Conservation (phyloP, 495 filamentous ascomycete genomes). For the Immersiella caudata region DNA sequence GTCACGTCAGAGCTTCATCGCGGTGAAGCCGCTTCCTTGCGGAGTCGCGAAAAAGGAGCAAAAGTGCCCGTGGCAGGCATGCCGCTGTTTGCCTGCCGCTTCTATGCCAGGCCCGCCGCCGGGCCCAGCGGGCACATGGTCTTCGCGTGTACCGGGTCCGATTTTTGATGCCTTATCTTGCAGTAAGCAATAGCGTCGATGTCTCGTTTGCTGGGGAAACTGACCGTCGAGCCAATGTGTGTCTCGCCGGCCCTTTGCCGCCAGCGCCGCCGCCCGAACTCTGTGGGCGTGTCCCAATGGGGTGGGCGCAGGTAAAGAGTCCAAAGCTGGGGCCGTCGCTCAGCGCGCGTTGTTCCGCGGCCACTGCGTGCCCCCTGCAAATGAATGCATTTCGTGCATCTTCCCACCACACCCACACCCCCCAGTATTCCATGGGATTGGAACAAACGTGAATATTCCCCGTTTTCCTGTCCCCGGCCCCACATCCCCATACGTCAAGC, state of each 20-base stretch:
- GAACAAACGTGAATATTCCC: too few species aligned
- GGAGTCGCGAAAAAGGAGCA: too few species aligned
- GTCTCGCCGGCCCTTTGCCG: not conserved
- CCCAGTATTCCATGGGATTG: too few species aligned
- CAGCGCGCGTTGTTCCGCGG: not conserved
- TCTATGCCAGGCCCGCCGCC: not conserved
- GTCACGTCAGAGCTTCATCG: too few species aligned
- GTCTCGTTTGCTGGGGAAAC: not conserved
- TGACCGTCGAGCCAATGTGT: not conserved
- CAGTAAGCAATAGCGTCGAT: conserved; percentile 11
- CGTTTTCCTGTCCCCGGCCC: too few species aligned
- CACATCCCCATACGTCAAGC: not conserved
- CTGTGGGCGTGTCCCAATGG: not conserved
- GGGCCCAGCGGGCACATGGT: not conserved
- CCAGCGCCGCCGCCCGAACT: not conserved
- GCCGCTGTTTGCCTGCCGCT: not conserved
- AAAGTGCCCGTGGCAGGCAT: not conserved
- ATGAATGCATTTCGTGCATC: not conserved
- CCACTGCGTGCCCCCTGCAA: not conserved
- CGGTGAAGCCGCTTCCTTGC: too few species aligned
- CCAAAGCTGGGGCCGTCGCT: not conserved
- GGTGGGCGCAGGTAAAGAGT: not conserved
- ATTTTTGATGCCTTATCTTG: conserved; percentile 18
- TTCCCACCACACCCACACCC: not conserved
- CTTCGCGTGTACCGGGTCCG: not conserved